A percentile compares a stretch with the other conserved stretches of the same genome.
Conservation (phyloP, 1,139 yeast species). For the Diutina siamensis region DNA sequence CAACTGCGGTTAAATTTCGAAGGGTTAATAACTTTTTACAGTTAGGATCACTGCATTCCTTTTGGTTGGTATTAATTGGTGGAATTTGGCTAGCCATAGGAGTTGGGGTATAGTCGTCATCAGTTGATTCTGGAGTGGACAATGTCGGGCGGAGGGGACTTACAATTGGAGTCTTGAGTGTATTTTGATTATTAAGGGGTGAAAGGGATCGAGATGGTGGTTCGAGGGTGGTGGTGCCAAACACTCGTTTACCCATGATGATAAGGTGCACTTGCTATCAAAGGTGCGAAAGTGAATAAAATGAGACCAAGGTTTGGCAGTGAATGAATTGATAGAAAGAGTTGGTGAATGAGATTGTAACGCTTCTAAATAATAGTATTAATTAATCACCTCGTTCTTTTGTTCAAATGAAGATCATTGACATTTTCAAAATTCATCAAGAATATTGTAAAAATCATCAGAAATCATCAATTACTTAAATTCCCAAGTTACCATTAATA, state of each 20-base stretch:
- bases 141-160: background rate
- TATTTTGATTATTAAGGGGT: background rate
- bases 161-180: background rate
- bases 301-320: no score
- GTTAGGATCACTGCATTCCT: background rate
- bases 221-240: background rate
- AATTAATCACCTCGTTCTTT: no score
- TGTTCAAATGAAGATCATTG: no score
- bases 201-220: background rate
- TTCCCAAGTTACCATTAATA: no score
- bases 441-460: no score
- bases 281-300: background rate
- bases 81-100: background rate
- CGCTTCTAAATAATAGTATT: no score
- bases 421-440: no score
- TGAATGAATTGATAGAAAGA: no score
- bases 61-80: background rate
- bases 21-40: background rate
- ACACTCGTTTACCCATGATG: constrained; percentile 2
- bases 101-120: background rate
- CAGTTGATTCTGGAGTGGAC: background rate
- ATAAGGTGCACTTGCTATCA: background rate
- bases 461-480: no score
- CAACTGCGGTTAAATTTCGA: background rate
- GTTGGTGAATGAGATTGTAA: no score